Evolutionary conservation across 1,139 yeast genomes (phyloP).

Genomic region (Debaryomyces fabryi): DNA sequence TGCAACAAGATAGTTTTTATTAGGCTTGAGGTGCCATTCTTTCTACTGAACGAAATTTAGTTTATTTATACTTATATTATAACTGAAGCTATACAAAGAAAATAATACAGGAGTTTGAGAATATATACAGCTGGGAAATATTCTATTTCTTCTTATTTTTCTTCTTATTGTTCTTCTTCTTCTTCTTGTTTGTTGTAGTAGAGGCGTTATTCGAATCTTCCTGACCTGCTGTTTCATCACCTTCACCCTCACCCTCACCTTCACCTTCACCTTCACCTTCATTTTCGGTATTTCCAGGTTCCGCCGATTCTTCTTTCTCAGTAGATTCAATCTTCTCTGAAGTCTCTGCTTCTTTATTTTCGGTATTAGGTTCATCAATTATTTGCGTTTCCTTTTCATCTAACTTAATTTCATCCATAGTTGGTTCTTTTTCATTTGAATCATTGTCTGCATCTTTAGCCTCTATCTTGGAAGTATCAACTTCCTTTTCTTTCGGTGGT

Average conservation of each 20-base stretch:
- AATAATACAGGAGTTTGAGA: neutral
- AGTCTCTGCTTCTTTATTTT: slow-evolving; percentile 7
- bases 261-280: slow-evolving; percentile 5
- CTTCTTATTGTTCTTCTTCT: slow-evolving; percentile 20
- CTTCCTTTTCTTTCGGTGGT: slow-evolving; percentile 5
- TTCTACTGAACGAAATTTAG: neutral
- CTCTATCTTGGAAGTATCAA: slow-evolving; percentile 15
- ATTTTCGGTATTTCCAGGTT: neutral
- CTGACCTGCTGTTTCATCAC: slow-evolving; percentile 6
- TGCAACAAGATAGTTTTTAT: neutral
- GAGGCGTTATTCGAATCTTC: slow-evolving; percentile 3
- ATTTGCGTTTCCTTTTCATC: slow-evolving; percentile 3
- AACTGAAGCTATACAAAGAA: neutral
- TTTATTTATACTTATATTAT: neutral
- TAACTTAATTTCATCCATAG: slow-evolving; percentile 10
- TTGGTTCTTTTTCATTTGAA: slow-evolving; percentile 19
- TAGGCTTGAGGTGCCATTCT: neutral
- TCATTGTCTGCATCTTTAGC: slow-evolving; percentile 11
- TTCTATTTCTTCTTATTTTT: slow-evolving; percentile 13
- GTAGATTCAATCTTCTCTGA: slow-evolving; percentile 8
- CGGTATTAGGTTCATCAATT: slow-evolving; percentile 10
- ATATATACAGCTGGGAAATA: neutral
- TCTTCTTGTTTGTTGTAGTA: slow-evolving; percentile 12
- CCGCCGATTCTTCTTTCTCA: slow-evolving; percentile 8
- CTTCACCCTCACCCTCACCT: slow-evolving; percentile 10